phyloP scores from a whole-genome alignment of 768 basidiomycete genomes.

The Leccinum boreale region DNA sequence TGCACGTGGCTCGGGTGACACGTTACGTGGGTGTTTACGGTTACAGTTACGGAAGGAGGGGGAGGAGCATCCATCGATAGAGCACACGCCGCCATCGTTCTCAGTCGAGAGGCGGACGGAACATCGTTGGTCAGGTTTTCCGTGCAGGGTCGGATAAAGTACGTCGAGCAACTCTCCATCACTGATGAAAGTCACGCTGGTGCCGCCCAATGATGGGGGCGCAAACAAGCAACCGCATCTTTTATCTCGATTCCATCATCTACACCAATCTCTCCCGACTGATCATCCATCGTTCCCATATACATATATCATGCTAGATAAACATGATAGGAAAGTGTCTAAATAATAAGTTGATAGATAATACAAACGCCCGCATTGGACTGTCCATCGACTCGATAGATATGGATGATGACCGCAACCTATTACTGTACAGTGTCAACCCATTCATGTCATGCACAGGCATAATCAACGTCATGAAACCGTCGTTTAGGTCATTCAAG shows the following conservation, averaged over 20 bases:
- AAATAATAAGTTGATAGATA: slow-evolving; percentile 18
- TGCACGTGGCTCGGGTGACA: background rate
- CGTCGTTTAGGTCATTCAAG: background rate
- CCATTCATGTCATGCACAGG: background rate
- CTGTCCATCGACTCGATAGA: background rate
- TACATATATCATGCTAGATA: background rate
- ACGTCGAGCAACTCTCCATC: background rate
- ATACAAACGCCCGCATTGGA: background rate
- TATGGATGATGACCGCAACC: background rate
- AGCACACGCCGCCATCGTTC: slow-evolving; percentile 4
- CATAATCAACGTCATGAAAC: background rate
- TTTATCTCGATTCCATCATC: background rate
- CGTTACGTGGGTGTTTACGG: background rate
- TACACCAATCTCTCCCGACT: background rate
- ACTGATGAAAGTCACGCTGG: background rate
- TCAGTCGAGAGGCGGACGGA: background rate
- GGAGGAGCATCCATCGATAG: slow-evolving; percentile 2
- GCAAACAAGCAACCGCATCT: background rate
- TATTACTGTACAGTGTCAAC: background rate
- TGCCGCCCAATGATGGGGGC: background rate
- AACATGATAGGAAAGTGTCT: slow-evolving; percentile 4
- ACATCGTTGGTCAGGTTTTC: slow-evolving; percentile 3
- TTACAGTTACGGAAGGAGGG: background rate
- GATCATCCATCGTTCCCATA: background rate
- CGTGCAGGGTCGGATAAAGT: slow-evolving; percentile 14